Evolutionary conservation across 106 monocot species (phyloP).

Genomic region (Xerophyta viscosa): DNA sequence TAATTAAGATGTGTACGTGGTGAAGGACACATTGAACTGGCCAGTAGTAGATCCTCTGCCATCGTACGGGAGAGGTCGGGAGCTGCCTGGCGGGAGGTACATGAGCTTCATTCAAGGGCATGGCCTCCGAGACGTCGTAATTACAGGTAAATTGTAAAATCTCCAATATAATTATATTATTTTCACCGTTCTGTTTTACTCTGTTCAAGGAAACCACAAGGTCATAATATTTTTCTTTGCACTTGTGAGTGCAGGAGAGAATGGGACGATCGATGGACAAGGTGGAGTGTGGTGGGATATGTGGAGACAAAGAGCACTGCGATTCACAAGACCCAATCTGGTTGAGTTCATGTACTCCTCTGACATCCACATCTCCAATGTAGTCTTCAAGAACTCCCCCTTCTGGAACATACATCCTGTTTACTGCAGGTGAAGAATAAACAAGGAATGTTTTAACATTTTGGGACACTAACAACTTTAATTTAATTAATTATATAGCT

Average conservation of each 20-base stretch:
- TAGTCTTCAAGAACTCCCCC: constrained; percentile 68
- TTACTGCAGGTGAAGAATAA: constrained; percentile 59
- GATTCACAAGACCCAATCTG: constrained; percentile 70
- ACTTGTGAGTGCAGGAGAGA: constrained; percentile 43
- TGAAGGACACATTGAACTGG: constrained; percentile 60
- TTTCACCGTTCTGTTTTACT: not conserved
- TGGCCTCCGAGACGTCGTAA: constrained; percentile 60
- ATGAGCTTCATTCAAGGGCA: constrained; percentile 66
- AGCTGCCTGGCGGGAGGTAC: constrained; percentile 71
- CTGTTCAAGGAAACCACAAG: too few relatives aligned
- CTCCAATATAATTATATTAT: not conserved
- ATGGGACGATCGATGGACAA: constrained; percentile 89
- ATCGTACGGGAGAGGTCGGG: constrained; percentile 78
- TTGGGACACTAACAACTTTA: not conserved
- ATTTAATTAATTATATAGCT: too few relatives aligned
- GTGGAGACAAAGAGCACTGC: constrained; percentile 79
- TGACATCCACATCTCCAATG: constrained; percentile 73
- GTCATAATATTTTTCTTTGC: too few relatives aligned
- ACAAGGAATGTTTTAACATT: not conserved
- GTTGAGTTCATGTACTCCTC: constrained; percentile 72
- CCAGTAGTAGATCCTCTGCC: constrained; percentile 72
- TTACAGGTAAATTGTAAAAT: constrained; percentile 36
- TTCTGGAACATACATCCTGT: constrained; percentile 99
- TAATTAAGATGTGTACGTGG: too few relatives aligned
- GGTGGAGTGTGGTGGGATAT: constrained; percentile 98